Evolutionary conservation across 2,329 filamentous ascomycete genomes (phyloP), one percentile per base, ranked within the genome.

Genomic region (Phialocephala sp.): DNA sequence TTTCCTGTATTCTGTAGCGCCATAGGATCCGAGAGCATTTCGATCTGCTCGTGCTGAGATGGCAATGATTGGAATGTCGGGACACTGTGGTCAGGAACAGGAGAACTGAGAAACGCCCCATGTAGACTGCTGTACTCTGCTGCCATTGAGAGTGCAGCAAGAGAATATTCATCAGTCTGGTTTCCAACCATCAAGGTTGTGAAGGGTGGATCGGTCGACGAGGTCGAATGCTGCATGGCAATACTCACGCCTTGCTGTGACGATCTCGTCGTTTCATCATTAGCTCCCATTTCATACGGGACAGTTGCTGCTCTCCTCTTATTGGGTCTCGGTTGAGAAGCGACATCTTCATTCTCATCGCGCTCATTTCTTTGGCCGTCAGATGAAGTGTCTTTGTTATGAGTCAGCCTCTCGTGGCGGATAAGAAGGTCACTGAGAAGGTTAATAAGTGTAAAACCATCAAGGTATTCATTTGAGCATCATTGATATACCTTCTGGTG

Each of bases 321-420:
- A 27, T 39, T 63, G 14, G 41, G 18, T 20, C 61, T 56, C 5
- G 36, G 32, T n/a, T 56, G 18, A 11, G 37, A 20, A 41, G 27
- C n/a, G 11, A 11, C 52, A 41, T 60, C 58, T 18, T 50, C 41
- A 20, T 32, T 37, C 15, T 50, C 22, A 14, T 59, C 37, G 24
- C 54, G 59, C 8, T 59, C 32, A 50, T 47, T 52, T 15, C 52
- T 36, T 37, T 35, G 41, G 6, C 27, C 43, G 35, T 52, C 36
- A 5, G 59, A 52, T 20, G 62, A 59, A 15, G 58, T 37, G 36
- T 64, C 58, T 39, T 52, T 64, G 18, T 60, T 54, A 75, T 89
- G 86, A 72, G 87, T 85, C 70, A 88, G 84, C 78, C 88, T 88
- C 78, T 88, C 85, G 78, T 89, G 86, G 69, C 86, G 83, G 68